Evolutionary conservation across 805 yeast species (phyloP).

Genomic region (Starmerella vitae): DNA sequence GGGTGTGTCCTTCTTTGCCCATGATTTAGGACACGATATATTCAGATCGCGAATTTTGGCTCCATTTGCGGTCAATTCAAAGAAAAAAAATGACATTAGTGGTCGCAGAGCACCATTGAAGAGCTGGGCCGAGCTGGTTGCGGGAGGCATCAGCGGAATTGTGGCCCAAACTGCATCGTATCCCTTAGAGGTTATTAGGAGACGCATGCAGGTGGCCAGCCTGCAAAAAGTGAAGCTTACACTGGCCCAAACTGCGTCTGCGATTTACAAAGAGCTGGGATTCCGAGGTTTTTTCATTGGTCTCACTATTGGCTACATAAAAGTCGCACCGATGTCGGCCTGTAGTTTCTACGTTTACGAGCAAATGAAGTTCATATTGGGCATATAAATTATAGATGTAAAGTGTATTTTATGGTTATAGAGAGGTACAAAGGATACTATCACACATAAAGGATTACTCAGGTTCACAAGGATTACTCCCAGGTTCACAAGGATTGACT

Average conservation of each 20-base stretch:
- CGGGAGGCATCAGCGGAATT: conserved; percentile 96
- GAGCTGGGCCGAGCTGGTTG: conserved; percentile 83
- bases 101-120: conserved; percentile 47
- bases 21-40: conserved; percentile 78
- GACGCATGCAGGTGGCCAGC: conserved; percentile 78
- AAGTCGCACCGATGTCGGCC: conserved; percentile 94
- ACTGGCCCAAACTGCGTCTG: conserved; percentile 29
- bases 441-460: too few species aligned
- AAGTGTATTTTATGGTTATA: too few species aligned
- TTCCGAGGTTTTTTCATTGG: conserved; percentile 86
- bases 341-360: conserved; percentile 93
- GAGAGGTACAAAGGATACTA: too few species aligned
- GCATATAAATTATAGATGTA: conserved; percentile 38
- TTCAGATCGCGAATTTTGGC: conserved; percentile 50
- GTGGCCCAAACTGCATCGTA: conserved; percentile 91
- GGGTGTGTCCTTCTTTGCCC: conserved; percentile 91
- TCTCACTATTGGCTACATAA: conserved; percentile 83
- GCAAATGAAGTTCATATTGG: conserved; percentile 56
- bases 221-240: conserved; percentile 9
- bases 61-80: conserved; percentile 30
- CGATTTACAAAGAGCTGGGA: conserved; percentile 64
- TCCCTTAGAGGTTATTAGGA: conserved; percentile 87
- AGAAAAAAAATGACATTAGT: conserved; percentile 10
- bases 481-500: too few species aligned
- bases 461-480: too few species aligned